Conservation (phyloP, 2,329 filamentous ascomycete species). For the Aspergillus sp. region DNA sequence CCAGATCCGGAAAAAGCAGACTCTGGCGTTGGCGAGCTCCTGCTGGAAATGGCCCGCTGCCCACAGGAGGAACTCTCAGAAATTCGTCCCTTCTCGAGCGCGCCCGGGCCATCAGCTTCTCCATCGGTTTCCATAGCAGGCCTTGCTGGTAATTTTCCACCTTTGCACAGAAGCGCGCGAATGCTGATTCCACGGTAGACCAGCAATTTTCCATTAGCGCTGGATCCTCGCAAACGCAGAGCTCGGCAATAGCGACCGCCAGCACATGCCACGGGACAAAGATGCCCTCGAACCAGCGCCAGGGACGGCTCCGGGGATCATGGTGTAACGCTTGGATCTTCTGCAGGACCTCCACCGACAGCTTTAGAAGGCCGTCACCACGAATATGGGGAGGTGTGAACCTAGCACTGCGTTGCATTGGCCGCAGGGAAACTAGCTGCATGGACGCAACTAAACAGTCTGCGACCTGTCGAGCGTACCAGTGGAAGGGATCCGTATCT, state of each 20-base stretch:
- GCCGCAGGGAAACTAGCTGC: conserved; percentile 20
- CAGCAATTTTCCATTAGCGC: conserved; percentile 15
- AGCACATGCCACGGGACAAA: conserved; percentile 26
- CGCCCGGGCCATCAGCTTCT: conserved; percentile 21
- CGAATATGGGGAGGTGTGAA: conserved; percentile 17
- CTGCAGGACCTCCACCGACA: conserved; percentile 17
- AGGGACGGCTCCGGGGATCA: conserved; percentile 13
- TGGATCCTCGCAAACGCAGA: conserved; percentile 21
- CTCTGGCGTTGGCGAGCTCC: conserved; percentile 2
- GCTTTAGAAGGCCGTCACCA: conserved; percentile 14
- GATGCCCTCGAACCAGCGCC: conserved; percentile 19
- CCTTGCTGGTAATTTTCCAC: conserved; percentile 20
- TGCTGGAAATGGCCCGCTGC: conserved; percentile 3
- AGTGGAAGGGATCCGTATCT: conserved; percentile 15
- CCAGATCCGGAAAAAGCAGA: background rate
- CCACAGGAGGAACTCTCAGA: background rate
- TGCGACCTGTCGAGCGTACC: conserved; percentile 15
- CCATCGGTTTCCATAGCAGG: conserved; percentile 22
- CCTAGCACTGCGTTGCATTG: conserved; percentile 14
- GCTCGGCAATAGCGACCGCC: conserved; percentile 22
- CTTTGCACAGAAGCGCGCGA: conserved; percentile 12
- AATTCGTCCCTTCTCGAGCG: conserved; percentile 7
- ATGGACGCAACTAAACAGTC: conserved; percentile 16
- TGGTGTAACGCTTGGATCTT: conserved; percentile 10
- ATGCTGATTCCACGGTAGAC: conserved; percentile 16